Evolutionary conservation across 441 rosid species (phyloP), one percentile per base, ranked within the genome.

Genomic region (Erodium trifolium): DNA sequence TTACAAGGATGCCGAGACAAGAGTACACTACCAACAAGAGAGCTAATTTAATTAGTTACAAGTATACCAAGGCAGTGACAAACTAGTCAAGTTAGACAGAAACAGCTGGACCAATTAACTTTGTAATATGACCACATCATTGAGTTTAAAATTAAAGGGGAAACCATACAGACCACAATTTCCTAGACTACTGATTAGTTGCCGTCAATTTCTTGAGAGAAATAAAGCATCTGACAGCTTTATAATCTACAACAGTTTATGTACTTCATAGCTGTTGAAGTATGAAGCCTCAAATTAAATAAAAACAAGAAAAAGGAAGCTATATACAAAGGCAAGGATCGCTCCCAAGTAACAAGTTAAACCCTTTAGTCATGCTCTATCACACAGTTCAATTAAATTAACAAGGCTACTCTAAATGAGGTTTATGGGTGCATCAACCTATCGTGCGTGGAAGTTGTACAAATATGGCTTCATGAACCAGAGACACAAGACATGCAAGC

Each of bases 211-310:
- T 49, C 17, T 18, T 27, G n/a, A 60, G 31, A 60, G 13, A n/a
- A 60, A 19, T 7, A 60, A 10, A 60, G 65, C 65, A 60, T 23
- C n/a, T 9, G 64, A 23, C 35, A 60, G 13, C 31, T 60, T 60
- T 60, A 27, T 31, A 59, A 10, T 59, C 64, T 59, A 59, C 27
- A 19, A 59, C 64, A 59, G 64, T 59, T 19, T 59, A 59, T 19
- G 31, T 19, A 59, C 64, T 49, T 49, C 57, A 13, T 49, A 55
- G 23, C 19, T 55, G 23, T 55, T 41, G 45, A 41, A 41, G 12
- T 9, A 41, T 9, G 45, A 41, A 7, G 45, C 45, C 45, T 41
- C 45, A 41, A 6, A 41, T 41, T 41, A 2, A 41, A 8, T 7
- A 41, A 41, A 8, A 41, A 41, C 17, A 16, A 17, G 14, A 55